Evolutionary conservation across 345 rosid genomes (phyloP).

Genomic region (Moricandia moricandioides): DNA sequence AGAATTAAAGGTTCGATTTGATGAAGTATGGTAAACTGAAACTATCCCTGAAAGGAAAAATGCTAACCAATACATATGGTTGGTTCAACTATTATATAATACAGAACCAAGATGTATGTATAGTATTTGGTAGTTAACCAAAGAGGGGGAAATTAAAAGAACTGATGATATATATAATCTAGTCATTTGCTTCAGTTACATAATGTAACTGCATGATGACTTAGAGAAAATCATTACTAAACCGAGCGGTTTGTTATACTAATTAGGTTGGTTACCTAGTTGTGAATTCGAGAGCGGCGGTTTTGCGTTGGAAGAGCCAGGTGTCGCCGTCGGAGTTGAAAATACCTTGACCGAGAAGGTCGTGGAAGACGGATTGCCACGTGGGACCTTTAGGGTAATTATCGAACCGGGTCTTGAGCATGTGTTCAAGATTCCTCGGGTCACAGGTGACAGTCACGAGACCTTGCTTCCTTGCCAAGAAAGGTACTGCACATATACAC

Average conservation of each 20-base stretch:
- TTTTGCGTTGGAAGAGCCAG: conserved; percentile 91
- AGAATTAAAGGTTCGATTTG: neutral
- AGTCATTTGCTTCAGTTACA: neutral
- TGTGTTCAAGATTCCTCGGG: conserved; percentile 79
- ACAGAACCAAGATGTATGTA: neutral
- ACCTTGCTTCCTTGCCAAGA: conserved; percentile 76
- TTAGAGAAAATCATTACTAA: neutral
- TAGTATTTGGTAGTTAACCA: neutral
- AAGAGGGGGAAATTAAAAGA: neutral
- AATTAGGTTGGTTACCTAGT: conserved; percentile 41
- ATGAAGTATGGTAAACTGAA: neutral
- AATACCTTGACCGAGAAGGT: conserved; percentile 89
- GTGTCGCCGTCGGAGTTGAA: conserved; percentile 91
- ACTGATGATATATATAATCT: neutral
- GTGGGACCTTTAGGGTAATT: conserved; percentile 99
- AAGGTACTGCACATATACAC: conserved; percentile 83
- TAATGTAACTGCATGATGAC: neutral
- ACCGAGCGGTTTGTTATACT: neutral
- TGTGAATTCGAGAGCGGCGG: conserved; percentile 97
- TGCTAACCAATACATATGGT: neutral
- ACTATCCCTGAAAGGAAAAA: neutral
- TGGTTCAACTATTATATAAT: neutral
- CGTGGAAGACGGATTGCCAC: conserved; percentile 94
- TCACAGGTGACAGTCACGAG: conserved; percentile 98
- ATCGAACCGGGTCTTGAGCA: conserved; percentile 79